Base-by-base conservation (phyloP, 1,284 basidiomycete species). In the Lentinus polychrous region DNA sequence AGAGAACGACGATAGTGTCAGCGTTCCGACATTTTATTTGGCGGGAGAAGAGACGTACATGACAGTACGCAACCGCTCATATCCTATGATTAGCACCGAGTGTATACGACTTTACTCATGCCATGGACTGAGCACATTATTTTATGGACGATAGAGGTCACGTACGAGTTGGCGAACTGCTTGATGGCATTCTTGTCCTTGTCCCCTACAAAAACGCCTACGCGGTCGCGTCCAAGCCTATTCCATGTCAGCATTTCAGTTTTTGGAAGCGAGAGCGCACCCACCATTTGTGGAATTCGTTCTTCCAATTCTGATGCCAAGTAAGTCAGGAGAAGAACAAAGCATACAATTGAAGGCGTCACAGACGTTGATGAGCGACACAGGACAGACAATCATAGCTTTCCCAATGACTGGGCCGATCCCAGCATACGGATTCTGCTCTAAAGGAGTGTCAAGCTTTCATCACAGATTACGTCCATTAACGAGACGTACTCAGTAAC, bases 271-370 rank as follows among this genome's bases (percentile, higher is more conserved):
- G 35, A 23, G 10, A 43, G 8, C 59, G n/a, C 5, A 55, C 68
- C 49, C 45, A 81, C 91, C 96, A 99, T 70, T 98, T 98, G 57
- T 85, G 76, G 60, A 99, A 94, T 66, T 99, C 96, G 44, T 83
- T 83, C 61, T 84, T 88, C 96, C 96, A 99, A 61, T 99, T 99
- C 83, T 94, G 52, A 22, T 41, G 5, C 10, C 10, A 27, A 27
- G 4, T 52, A 27, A 41, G 37, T 10, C 36, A 48, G 34, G 32
- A 17, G 8, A 18, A 44, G 36, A 18, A 22, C 23, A 27, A 10
- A n/a, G n/a, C n/a, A 27, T 10, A 27, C 10, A 4, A 27, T 27
- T 10, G 10, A 27, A 17, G 24, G 20, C 15, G 43, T 3, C 12
- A 59, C 76, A 56, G 56, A 90, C 90, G 53, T 84, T 90, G 51